Conservation (phyloP, 78 protist species). For the Dictyostelium brefeldianum region DNA sequence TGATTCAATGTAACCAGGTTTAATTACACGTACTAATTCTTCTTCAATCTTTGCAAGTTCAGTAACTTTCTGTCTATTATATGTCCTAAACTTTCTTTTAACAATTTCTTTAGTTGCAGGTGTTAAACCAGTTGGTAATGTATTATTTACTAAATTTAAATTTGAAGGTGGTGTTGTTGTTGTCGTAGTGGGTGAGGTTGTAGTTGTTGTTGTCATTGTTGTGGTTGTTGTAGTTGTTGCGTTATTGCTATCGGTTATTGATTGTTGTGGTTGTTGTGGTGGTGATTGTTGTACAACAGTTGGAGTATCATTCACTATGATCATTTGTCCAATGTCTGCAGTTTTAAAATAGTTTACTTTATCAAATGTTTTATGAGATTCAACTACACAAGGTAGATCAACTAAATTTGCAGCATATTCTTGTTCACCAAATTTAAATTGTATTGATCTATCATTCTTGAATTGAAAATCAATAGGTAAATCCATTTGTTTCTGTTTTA, state of each 20-base stretch:
- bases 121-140: slow-evolving; percentile 31
- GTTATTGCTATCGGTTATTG: background rate
- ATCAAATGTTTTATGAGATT: slow-evolving; percentile 75
- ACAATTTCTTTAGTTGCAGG: slow-evolving; percentile 50
- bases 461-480: slow-evolving; percentile 44
- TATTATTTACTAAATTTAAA: background rate
- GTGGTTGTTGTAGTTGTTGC: background rate
- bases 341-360: slow-evolving; percentile 64
- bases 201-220: background rate
- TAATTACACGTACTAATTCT: slow-evolving; percentile 50
- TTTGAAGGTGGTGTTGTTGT: background rate
- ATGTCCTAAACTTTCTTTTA: slow-evolving; percentile 22
- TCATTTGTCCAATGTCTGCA: slow-evolving; percentile 78
- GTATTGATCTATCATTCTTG: slow-evolving; percentile 28
- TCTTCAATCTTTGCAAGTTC: slow-evolving; percentile 67
- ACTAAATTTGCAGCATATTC: slow-evolving; percentile 14
- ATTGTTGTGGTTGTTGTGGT: background rate
- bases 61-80: slow-evolving; percentile 25
- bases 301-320: slow-evolving; percentile 12
- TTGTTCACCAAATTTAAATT: slow-evolving; percentile 53
- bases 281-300: background rate
- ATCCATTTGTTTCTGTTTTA: slow-evolving; percentile 56
- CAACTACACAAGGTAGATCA: slow-evolving; percentile 73
- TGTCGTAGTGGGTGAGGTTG: background rate
- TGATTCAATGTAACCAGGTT: slow-evolving; percentile 24